Conservation (phyloP, 257 asterid species). For the Ilex aquifolium region DNA sequence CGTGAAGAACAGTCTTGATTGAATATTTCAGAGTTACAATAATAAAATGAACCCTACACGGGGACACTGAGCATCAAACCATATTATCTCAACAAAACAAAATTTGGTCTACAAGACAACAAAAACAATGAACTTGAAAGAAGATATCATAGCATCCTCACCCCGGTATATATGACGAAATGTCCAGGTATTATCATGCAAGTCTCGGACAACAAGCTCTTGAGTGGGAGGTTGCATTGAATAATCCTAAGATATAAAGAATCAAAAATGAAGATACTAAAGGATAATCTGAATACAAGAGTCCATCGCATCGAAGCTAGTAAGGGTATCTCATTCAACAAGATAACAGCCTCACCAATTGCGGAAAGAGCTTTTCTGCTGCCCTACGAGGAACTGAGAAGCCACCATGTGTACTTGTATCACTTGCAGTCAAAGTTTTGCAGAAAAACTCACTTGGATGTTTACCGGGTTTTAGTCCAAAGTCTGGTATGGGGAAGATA, state of each 20-base stretch:
- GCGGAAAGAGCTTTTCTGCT: conserved; percentile 93
- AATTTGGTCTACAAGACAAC: neutral
- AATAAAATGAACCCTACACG: no score
- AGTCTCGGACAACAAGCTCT: conserved; percentile 88
- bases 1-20: no score
- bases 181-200: conserved; percentile 89
- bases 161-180: conserved; percentile 97
- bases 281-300: neutral
- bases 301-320: neutral
- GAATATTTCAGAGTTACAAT: no score
- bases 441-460: conserved; percentile 95
- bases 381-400: conserved; percentile 96
- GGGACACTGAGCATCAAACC: no score
- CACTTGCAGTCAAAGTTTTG: conserved; percentile 93
- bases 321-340: neutral
- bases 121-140: neutral
- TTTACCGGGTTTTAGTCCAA: conserved; percentile 65
- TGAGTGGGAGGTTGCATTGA: conserved; percentile 96
- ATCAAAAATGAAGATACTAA: neutral
- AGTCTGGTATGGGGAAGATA: conserved; percentile 78
- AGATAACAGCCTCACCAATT: conserved; percentile 39
- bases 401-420: conserved; percentile 97
- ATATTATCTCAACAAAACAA: neutral
- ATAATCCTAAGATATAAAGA: conserved; percentile 49
- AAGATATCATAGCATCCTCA: conserved; percentile 16